These are phyloP conservation scores for Tetrastigma voinierianum DNA, from an alignment of 164 flowering plant species.

Conservation along the genomic window DNA sequence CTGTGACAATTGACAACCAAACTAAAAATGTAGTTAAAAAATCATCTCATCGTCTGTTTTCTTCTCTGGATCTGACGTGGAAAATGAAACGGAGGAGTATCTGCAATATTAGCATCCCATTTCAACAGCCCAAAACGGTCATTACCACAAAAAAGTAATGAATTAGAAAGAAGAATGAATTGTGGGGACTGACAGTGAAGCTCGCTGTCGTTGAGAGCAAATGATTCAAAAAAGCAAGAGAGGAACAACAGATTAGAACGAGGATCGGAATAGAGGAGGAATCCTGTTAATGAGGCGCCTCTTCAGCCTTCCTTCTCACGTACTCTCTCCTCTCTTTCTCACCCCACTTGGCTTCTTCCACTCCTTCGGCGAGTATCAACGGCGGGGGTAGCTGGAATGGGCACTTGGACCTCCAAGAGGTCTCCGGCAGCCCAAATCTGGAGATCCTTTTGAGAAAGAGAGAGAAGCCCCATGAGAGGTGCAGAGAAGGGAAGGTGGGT, in stretches of 20 bases:
- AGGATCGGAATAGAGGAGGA: conserved; percentile 55
- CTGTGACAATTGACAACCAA: too few relatives aligned
- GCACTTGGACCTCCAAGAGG: conserved; percentile 86
- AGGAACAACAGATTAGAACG: conserved; percentile 55
- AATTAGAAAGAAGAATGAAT: background rate
- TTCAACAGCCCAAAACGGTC: too few relatives aligned
- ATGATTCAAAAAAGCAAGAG: conserved; percentile 65
- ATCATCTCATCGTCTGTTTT: too few relatives aligned
- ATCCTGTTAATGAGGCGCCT: conserved; percentile 38
- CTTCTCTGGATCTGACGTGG: too few relatives aligned
- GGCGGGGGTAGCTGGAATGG: conserved; percentile 89
- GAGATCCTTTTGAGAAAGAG: conserved; percentile 62
- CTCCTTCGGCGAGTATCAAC: conserved; percentile 65
- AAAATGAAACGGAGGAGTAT: too few relatives aligned
- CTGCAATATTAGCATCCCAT: too few relatives aligned
- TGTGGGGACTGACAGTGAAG: too few relatives aligned
- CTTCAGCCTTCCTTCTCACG: conserved; percentile 55
- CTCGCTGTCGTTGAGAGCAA: conserved; percentile 17
- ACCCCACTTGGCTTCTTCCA: conserved; percentile 57
- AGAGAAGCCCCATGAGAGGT: conserved; percentile 53
- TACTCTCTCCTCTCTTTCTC: conserved; percentile 51
- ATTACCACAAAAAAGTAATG: background rate
- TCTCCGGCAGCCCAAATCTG: conserved; percentile 47
- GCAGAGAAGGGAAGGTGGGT: conserved; percentile 27
- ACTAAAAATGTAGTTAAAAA: too few relatives aligned